phyloP scores from a whole-genome alignment of 129 eudicot species.

The Logfia minima region DNA sequence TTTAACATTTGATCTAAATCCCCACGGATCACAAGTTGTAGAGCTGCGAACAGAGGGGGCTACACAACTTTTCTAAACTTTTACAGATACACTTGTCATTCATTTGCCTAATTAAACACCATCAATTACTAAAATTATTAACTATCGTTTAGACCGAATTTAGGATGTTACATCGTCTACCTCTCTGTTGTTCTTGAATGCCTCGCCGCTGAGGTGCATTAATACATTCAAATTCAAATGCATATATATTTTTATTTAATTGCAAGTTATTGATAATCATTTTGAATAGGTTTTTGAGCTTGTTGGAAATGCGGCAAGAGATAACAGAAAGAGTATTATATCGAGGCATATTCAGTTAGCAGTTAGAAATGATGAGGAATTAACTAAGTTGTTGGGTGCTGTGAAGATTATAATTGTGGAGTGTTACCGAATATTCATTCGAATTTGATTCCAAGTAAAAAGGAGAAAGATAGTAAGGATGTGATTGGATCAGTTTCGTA shows the following conservation, averaged over 20 bases:
- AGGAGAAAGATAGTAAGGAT: slow-evolving; percentile 28
- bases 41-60: too few species aligned
- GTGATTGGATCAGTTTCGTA: slow-evolving; percentile 61
- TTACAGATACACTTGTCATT: too few species aligned
- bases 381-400: slow-evolving; percentile 56
- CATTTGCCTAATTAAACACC: too few species aligned
- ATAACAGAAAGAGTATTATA: slow-evolving; percentile 59
- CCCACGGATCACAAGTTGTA: too few species aligned
- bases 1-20: too few species aligned
- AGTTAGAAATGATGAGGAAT: slow-evolving; percentile 72
- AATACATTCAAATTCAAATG: background rate
- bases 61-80: too few species aligned
- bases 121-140: too few species aligned
- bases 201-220: slow-evolving; percentile 63
- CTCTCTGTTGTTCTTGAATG: slow-evolving; percentile 74
- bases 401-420: slow-evolving; percentile 69
- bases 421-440: slow-evolving; percentile 61
- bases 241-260: background rate
- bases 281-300: slow-evolving; percentile 55
- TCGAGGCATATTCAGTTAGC: slow-evolving; percentile 76
- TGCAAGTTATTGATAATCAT: background rate
- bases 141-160: too few species aligned
- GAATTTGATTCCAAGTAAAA: slow-evolving; percentile 49
- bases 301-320: slow-evolving; percentile 75
- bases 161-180: too few species aligned